phyloP scores from a whole-genome alignment of 2,329 filamentous ascomycete species.

The Acephala macrosclerotiorum region DNA sequence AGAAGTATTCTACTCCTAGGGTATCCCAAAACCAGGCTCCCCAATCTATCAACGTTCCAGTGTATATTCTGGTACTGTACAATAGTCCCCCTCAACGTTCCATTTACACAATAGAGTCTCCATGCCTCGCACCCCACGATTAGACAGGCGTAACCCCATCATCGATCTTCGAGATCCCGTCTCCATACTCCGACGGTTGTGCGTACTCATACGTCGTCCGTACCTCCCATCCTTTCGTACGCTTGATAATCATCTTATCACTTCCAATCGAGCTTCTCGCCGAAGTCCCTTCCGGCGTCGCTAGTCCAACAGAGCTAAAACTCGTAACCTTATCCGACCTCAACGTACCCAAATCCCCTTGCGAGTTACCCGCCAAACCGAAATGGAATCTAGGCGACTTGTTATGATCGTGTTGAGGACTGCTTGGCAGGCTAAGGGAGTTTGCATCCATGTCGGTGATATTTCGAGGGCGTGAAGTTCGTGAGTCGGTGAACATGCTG shows the following conservation, averaged over 20 bases:
- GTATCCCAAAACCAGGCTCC: not conserved
- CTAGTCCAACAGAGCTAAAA: slow-evolving; percentile 21
- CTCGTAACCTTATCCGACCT: slow-evolving; percentile 28
- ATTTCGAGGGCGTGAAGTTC: not conserved
- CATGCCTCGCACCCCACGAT: not conserved
- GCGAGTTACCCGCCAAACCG: slow-evolving; percentile 1
- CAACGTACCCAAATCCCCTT: slow-evolving; percentile 19
- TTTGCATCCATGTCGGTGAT: slow-evolving; percentile 10
- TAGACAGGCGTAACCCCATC: not conserved
- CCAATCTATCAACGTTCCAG: not conserved
- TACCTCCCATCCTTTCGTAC: slow-evolving; percentile 30
- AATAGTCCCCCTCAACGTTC: not conserved
- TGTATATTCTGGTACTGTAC: not conserved
- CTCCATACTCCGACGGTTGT: not conserved
- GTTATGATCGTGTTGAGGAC: not conserved
- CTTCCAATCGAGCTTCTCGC: slow-evolving; percentile 27
- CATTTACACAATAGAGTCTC: not conserved
- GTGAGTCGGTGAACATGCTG: not conserved
- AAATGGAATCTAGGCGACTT: slow-evolving; percentile 15
- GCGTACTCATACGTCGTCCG: slow-evolving; percentile 18
- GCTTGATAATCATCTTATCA: slow-evolving; percentile 32
- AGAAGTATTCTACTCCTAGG: not conserved
- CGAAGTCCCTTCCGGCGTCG: slow-evolving; percentile 24
- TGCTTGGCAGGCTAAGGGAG: not conserved
- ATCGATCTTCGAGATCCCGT: not conserved